Evolutionary conservation across 23 red algal genomes (phyloP).

Genomic region (Gracilaria domingensis): DNA sequence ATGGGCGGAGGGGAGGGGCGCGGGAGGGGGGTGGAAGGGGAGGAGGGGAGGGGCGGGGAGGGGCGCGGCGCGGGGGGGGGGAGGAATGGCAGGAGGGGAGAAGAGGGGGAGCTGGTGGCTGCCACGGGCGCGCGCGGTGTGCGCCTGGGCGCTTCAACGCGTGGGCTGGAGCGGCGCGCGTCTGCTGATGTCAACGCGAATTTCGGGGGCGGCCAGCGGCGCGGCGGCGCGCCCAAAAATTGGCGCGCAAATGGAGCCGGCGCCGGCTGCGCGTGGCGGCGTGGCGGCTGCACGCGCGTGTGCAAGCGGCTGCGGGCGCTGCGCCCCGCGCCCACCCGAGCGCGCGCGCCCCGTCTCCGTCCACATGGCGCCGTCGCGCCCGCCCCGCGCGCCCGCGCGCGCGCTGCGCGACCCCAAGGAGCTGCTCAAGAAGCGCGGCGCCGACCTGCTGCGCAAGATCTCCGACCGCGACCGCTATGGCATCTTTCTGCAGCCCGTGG

Average conservation of each 20-base stretch:
- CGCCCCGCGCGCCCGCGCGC: conserved; percentile 39
- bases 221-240: not conserved
- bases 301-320: not conserved
- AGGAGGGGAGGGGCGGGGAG: not conserved
- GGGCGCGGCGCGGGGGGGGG: not conserved
- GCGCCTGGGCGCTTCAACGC: not conserved
- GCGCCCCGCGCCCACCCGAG: not conserved
- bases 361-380: conserved; percentile 66
- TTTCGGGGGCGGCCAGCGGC: no score
- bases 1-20: conserved; percentile 4
- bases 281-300: not conserved
- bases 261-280: not conserved
- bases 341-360: not conserved
- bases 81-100: not conserved
- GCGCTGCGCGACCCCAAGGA: conserved; percentile 57
- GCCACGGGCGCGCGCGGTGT: not conserved
- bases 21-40: not conserved
- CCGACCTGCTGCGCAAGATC: conserved; percentile 67
- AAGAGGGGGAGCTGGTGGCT: not conserved
- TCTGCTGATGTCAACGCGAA: conserved; percentile 2
- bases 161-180: not conserved
- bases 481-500: conserved; percentile 88
- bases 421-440: conserved; percentile 56
- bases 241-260: not conserved
- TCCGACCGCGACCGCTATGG: conserved; percentile 79